Conservation (phyloP, 768 basidiomycete genomes). For the Tricholomella constricta region DNA sequence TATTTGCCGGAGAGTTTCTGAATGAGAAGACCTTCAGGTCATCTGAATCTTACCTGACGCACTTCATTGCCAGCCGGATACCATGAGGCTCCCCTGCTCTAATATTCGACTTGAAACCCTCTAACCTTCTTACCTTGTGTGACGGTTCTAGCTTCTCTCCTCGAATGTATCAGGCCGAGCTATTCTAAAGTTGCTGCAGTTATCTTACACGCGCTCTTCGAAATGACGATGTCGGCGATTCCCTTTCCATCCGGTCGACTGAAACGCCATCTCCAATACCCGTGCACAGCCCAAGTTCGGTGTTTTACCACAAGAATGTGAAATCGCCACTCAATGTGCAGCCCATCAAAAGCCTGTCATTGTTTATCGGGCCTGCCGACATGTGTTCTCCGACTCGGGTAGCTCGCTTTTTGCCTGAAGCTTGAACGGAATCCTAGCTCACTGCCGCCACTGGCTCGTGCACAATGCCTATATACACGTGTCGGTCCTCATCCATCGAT, state of each 20-base stretch:
- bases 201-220: background rate
- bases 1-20: background rate
- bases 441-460: slow-evolving; percentile 4
- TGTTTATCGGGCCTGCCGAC: slow-evolving; percentile 8
- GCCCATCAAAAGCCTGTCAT: slow-evolving; percentile 12
- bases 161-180: background rate
- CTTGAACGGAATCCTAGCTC: slow-evolving; percentile 2
- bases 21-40: background rate
- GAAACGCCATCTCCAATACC: slow-evolving; percentile 2
- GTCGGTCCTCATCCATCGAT: slow-evolving; percentile 27
- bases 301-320: slow-evolving; percentile 15
- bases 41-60: background rate
- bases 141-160: background rate
- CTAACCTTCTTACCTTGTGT: background rate
- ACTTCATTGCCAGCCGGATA: background rate
- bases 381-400: slow-evolving; percentile 9
- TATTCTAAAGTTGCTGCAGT: background rate
- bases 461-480: slow-evolving; percentile 30
- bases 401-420: slow-evolving; percentile 3
- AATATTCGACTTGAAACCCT: background rate
- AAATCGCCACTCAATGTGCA: slow-evolving; percentile 5
- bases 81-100: background rate
- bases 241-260: background rate
- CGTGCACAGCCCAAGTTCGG: background rate
- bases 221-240: slow-evolving; percentile 1